These are phyloP conservation scores for Neodidymelliopsis sp. DNA, from an alignment of 2,329 filamentous ascomycete genomes.

Conservation along the genomic window DNA sequence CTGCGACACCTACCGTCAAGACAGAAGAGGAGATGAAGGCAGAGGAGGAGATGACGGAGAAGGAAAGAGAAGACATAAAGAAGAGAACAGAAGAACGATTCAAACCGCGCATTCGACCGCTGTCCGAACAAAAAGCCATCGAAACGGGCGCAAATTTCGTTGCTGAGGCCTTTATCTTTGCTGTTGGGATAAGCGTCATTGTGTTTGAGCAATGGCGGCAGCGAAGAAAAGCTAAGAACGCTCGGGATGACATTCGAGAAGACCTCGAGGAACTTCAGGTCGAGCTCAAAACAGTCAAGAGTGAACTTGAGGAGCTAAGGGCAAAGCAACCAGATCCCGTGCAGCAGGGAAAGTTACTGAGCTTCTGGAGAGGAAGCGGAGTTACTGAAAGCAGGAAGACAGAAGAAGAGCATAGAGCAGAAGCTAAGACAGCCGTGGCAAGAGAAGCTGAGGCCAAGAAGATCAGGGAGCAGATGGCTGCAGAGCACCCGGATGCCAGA, in stretches of 20 bases:
- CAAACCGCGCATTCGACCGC: slow-evolving; percentile 65
- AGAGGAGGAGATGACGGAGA: slow-evolving; percentile 59
- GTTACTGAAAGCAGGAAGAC: slow-evolving; percentile 30
- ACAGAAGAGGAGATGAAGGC: slow-evolving; percentile 67
- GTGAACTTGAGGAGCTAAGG: slow-evolving; percentile 52
- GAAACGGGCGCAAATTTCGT: slow-evolving; percentile 75
- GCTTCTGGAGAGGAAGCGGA: slow-evolving; percentile 38
- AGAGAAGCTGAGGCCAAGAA: slow-evolving; percentile 19
- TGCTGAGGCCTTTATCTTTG: slow-evolving; percentile 71
- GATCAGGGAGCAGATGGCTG: slow-evolving; percentile 8
- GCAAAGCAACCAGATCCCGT: slow-evolving; percentile 41
- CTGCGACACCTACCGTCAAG: slow-evolving; percentile 65
- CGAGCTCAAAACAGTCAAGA: slow-evolving; percentile 47
- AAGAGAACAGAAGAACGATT: slow-evolving; percentile 49
- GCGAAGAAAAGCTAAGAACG: slow-evolving; percentile 65
- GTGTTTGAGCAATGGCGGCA: slow-evolving; percentile 69
- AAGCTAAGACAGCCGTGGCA: slow-evolving; percentile 10
- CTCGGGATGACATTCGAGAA: slow-evolving; percentile 67
- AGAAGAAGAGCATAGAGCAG: slow-evolving; percentile 18
- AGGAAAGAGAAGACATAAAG: slow-evolving; percentile 58
- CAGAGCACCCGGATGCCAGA: slow-evolving; percentile 1
- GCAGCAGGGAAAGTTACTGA: slow-evolving; percentile 36
- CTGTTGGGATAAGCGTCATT: slow-evolving; percentile 68
- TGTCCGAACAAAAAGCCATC: slow-evolving; percentile 72
- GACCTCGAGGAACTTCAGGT: slow-evolving; percentile 65